Base-by-base conservation (phyloP, 2,329 filamentous ascomycete species). In the Botrytis porri region DNA sequence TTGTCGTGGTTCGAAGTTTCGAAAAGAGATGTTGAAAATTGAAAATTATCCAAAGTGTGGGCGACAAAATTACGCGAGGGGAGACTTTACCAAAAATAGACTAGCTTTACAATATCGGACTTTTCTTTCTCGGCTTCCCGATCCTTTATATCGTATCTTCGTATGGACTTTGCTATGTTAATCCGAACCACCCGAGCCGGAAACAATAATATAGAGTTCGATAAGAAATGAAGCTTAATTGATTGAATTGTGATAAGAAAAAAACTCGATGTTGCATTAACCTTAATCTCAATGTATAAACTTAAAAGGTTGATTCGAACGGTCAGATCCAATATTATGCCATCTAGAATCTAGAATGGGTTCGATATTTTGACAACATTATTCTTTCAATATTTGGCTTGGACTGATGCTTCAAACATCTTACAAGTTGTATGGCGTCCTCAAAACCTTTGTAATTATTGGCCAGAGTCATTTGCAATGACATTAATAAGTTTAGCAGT, bases 1-100 rank as follows among this genome's bases (percentile, higher is more conserved):
- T 70, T 63, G 69, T 73, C 61, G 62, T 62, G 48, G 69, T 72
- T 73, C 63, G 71, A 67, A 39, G 65, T 59, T 60, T 45, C 41
- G 25, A 60, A 72, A 61, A 51, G 29, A 65, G 63, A 57, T 20
- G 20, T 51, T 61, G 29, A 20, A 41, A 61, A 72, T 32, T 32
- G 25, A 29, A 45, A 45, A 69, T 69, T 57, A 39, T 69, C 60
- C 57, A 66, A 32, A 41, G 70, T 72, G 70, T 29, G 70, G 32
- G 63, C n/a, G 32, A 59, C 48, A 59, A 39, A 29, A 69, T 69
- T 72, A 69, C 54, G 70, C 70, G 70, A 72, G 41, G 16, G 1
- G 16, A 18, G 18, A 25, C 63, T 60, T 57, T 67, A 39, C 64
- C 35, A 57, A 20, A 29, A 39, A 14, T 32, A 10, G 64, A 54